A percentile compares a stretch with the other conserved stretches of the same genome.
Conservation (phyloP, 805 yeast species). For the Lachancea waltii region DNA sequence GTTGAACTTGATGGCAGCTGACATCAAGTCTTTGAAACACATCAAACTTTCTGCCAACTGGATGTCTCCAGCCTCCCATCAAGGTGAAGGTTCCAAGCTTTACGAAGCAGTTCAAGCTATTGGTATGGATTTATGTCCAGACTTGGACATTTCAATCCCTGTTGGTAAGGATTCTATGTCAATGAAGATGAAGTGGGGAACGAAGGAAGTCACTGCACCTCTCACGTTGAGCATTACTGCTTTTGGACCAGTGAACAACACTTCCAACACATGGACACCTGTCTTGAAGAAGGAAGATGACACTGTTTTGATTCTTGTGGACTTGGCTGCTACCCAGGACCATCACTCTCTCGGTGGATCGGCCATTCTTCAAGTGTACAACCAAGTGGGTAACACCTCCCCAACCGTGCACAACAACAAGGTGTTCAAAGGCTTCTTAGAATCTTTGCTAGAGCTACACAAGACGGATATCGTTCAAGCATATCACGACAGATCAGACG, state of each 20-base stretch:
- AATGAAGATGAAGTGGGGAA: conserved; percentile 97
- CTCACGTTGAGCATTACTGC: conserved; percentile 86
- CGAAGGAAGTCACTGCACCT: conserved; percentile 92
- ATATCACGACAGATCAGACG: conserved; percentile 95
- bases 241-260: conserved; percentile 78
- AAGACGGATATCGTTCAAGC: conserved; percentile 61
- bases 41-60: conserved; percentile 94
- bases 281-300: conserved; percentile 48
- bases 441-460: conserved; percentile 68
- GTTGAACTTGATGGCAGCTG: conserved; percentile 83
- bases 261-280: conserved; percentile 95
- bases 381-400: conserved; percentile 72
- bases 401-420: conserved; percentile 75
- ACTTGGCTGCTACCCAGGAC: conserved; percentile 52
- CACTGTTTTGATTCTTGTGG: conserved; percentile 70
- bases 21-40: conserved; percentile 63
- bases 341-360: conserved; percentile 75
- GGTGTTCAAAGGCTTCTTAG: conserved; percentile 62
- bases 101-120: conserved; percentile 97
- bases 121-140: conserved; percentile 91
- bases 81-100: conserved; percentile 90
- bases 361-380: conserved; percentile 88
- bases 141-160: conserved; percentile 83
- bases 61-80: conserved; percentile 97
- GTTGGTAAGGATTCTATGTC: conserved; percentile 99